Percentiles rank a stretch among this genome's conserved stretches.
These are phyloP conservation scores for Solanum appendiculatum DNA, from an alignment of 257 asterid genomes.

Conservation along the genomic window DNA sequence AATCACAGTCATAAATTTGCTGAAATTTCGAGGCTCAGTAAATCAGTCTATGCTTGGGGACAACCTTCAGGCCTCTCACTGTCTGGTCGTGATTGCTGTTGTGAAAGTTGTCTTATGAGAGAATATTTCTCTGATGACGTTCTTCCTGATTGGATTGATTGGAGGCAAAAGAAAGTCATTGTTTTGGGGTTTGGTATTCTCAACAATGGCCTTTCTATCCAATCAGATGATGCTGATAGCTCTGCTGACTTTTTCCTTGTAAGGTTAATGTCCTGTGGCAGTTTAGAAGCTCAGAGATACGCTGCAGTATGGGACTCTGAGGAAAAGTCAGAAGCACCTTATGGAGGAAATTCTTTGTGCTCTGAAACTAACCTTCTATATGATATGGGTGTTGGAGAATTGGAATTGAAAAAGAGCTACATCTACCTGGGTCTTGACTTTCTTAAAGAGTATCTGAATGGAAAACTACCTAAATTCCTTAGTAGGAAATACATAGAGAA, in stretches of 20 bases:
- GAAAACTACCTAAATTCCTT: constrained; percentile 25
- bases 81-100: constrained; percentile 36
- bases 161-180: constrained; percentile 64
- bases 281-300: constrained; percentile 61
- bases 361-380: constrained; percentile 35
- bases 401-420: constrained; percentile 18
- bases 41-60: constrained; percentile 54
- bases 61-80: constrained; percentile 33
- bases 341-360: constrained; percentile 21
- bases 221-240: constrained; percentile 17
- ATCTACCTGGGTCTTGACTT: constrained; percentile 30
- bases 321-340: constrained; percentile 14
- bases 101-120: constrained; percentile 52
- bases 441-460: constrained; percentile 41
- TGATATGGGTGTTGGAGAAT: constrained; percentile 14
- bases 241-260: constrained; percentile 50
- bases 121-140: constrained; percentile 37
- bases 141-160: constrained; percentile 62
- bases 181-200: constrained; percentile 65
- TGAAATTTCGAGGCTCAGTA: constrained; percentile 33
- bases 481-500: constrained; percentile 11
- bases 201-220: constrained; percentile 17
- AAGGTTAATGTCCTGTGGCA: constrained; percentile 63
- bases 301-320: constrained; percentile 34
- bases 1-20: constrained; percentile 12